Evolutionary conservation across 192 early-diverging fungal genomes (phyloP), one percentile per base, ranked within the genome.

Genomic region (Gaertneriomyces semiglobifer): DNA sequence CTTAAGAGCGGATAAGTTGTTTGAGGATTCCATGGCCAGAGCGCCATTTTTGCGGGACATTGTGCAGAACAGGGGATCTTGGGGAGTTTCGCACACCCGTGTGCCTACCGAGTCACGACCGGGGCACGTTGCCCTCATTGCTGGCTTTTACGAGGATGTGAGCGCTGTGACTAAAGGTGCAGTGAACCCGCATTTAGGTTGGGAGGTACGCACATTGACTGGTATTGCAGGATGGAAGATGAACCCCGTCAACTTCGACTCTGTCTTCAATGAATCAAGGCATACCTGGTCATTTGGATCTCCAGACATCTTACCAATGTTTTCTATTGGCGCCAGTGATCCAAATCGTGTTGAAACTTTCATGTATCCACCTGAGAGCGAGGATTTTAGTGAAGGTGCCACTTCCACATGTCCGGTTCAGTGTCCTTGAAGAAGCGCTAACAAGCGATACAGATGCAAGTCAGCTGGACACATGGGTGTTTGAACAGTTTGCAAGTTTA

Each of bases 281-380:
- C 90, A 98, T 73, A 96, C 95, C 0, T 98, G 93, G 93, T 95
- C 93, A 12, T 98, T 95, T 77, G 95, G 95, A 19, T 94, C 93
- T 53, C 95, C 95, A 16, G 95, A 98, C 73, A 98, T 98, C 66
- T 76, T 98, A 56, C 93, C 92, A 40, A 98, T 98, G 93, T 98
- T 98, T 83, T 84, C 89, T 7, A 84, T 93, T 5, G 95, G 95
- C 45, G 92, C 95, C 5, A 88, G 91, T 0, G 90, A 94, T 71
- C 81, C 80, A 11, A 65, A 74, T 58, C 80, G 81, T 33, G 86
- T 98, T 11, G 93, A 98, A 43, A 93, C 88, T 11, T 89, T 89
- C 69, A 98, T 95, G 93, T 98, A 95, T 68, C 76, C 85, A 16
- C 74, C 83, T 20, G 93, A 93, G 66, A 79, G 77, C 64, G 95